Evolutionary conservation across 176 grass and related monocot species (phyloP).

Genomic region (Eremochloa ophiuroides): DNA sequence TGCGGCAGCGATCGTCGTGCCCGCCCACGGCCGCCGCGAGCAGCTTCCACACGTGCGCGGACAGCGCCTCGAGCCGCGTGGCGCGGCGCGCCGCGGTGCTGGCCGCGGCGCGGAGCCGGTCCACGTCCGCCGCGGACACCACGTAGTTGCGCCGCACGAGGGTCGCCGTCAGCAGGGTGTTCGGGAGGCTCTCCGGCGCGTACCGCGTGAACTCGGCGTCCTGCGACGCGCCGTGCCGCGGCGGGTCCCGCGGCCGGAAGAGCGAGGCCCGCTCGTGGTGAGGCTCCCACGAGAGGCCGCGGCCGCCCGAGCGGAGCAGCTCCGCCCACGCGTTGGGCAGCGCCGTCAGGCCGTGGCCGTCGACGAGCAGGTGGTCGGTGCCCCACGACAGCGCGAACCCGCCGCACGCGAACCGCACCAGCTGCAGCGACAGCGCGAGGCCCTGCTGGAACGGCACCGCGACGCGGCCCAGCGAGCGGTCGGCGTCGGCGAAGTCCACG

Average conservation of each 20-base stretch:
- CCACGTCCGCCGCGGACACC: conserved; percentile 41
- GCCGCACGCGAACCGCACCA: conserved; percentile 60
- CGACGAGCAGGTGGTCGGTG: conserved; percentile 55
- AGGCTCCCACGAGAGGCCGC: conserved; percentile 28
- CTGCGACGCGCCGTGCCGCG: conserved; percentile 18
- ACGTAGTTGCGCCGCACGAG: conserved; percentile 58
- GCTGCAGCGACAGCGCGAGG: conserved; percentile 67
- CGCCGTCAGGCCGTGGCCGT: conserved; percentile 54
- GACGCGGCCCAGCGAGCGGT: conserved; percentile 30
- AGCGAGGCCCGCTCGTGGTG: conserved; percentile 54
- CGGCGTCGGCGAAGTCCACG: conserved; percentile 53
- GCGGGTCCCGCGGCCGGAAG: conserved; percentile 39
- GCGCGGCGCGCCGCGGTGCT: conserved; percentile 17
- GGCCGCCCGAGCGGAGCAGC: conserved; percentile 14
- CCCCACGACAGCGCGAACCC: conserved; percentile 68
- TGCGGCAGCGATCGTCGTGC: conserved; percentile 47
- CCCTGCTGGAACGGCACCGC: conserved; percentile 38
- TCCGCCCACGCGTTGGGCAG: conserved; percentile 55
- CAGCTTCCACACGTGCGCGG: conserved; percentile 65
- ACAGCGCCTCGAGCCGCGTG: conserved; percentile 60
- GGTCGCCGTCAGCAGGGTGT: conserved; percentile 24
- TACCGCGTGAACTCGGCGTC: conserved; percentile 55
- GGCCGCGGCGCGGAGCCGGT: conserved; percentile 34
- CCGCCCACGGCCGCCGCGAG: conserved; percentile 32
- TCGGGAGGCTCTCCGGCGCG: conserved; percentile 22